These are phyloP conservation scores for Blepharisma stoltei DNA, from an alignment of 73 alveolate genomes.

Conservation along the genomic window DNA sequence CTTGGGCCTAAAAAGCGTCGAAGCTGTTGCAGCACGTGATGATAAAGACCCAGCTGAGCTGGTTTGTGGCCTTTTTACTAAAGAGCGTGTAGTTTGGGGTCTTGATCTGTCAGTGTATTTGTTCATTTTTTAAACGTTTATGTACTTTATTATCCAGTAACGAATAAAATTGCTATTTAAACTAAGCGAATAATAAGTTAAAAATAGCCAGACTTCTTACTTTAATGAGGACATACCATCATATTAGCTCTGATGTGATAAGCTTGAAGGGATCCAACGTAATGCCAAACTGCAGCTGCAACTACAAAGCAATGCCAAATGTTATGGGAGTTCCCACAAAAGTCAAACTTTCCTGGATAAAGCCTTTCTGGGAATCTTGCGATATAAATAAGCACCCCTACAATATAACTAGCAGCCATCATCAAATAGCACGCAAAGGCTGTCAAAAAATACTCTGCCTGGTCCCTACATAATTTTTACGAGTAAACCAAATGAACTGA, in stretches of 20 bases:
- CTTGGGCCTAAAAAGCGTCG: no score
- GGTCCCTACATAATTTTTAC: conserved; percentile 26
- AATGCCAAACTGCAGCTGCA: conserved; percentile 50
- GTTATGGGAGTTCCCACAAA: conserved; percentile 55
- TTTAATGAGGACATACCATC: no score
- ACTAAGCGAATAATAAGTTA: no score
- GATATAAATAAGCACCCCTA: conserved; percentile 74
- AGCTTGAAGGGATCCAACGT: conserved; percentile 42
- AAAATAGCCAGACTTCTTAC: no score
- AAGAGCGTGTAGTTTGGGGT: no score
- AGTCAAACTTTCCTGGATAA: conserved; percentile 80
- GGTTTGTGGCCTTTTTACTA: no score
- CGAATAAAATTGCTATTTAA: no score
- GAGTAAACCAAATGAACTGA: conserved; percentile 47
- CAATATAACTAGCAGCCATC: conserved; percentile 79
- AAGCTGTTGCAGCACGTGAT: no score
- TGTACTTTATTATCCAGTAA: no score
- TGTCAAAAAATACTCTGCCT: conserved; percentile 33
- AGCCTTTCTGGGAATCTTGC: conserved; percentile 79
- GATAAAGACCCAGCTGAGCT: no score
- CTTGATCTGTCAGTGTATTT: no score
- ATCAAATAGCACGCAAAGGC: conserved; percentile 52
- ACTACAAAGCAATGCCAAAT: conserved; percentile 54
- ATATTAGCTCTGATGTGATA: neutral
- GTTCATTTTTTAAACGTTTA: no score